Base-by-base conservation (phyloP, 352 stramenopile genomes). In the Pythium aquatile region DNA sequence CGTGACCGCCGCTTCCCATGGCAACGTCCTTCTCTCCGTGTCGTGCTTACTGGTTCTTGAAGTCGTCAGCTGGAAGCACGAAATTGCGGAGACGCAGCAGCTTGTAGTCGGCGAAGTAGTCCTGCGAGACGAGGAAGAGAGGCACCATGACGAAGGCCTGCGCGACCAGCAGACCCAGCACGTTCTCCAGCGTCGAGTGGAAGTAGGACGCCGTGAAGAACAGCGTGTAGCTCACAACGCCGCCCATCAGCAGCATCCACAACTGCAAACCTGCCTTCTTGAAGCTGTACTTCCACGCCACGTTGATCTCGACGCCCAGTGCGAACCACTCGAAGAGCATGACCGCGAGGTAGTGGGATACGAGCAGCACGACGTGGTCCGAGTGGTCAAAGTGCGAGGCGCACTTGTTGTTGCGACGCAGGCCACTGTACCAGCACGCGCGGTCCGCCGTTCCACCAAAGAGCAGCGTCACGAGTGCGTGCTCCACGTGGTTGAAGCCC, bases 261-360 rank as follows among this genome's bases (percentile, higher is more conserved):
- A 42, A 20, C 37, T 73, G 73, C 58, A 93, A 61, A 17, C 74
- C 9, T n/a, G 66, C 73, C 57, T 75, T 78, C 74, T 90, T 90
- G n/a, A 80, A 8, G 61, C 65, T 70, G 75, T 29, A 57, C 51
- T 28, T 28, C 37, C 59, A 65, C 14, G 61, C 54, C 10, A 24
- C 24, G 20, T 29, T 16, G 42, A 65, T 80, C 64, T 89, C 83
- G 20, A 88, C 73, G 52, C 37, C 70, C 17, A 91, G 61, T 30
- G 79, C 79, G 48, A 90, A 90, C 82, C 80, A 93, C 63, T 93
- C 83, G 47, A 93, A 92, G 53, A 89, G 56, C 47, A 73, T 61
- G 32, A 91, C 85, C 28, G 81, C 79, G 40, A 93, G 11, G 70
- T 89, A 93, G 56, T 93, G 85, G 53, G 76, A 72, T 14, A 90